Base-by-base conservation (phyloP, 306 rosid genomes). In the Vigna trinervia region DNA sequence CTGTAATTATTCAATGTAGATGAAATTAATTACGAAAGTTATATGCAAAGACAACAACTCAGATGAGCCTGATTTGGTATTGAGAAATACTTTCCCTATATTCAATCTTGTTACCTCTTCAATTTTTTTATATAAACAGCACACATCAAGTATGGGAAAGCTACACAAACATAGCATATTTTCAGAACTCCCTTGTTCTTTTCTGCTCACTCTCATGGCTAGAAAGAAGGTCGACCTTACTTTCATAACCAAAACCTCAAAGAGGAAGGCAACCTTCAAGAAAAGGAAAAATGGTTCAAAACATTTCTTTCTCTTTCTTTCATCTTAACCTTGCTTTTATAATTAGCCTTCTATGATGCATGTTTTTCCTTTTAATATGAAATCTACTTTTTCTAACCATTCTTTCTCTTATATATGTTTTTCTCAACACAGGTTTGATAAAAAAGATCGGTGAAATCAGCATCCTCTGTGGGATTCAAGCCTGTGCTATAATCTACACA, bases 401-500 rank as follows among this genome's bases (percentile, higher is more conserved):
- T 22, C 32, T 56, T 56, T 56, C 13, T 20, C 38, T 57, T 23
- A 58, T 26, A 34, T 45, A 30, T 30, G 34, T 30, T 30, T 65
- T 51, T 66, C 15, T 39, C 17, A 53, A 76, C 22, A 76, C 22
- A 77, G 81, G 81, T 28, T 53, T 77, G 39, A 12, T 39, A 0
- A 77, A 77, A 15, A 77, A 77, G 50, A 3, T 77, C 17, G 2
- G 12, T 39, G 81, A 77, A 77, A 39, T 77, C 4, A 66, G 36
- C 57, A 77, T 23, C 7, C 67, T 77, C 7, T 77, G 81, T 53
- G 81, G 67, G 15, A 66, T 82, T 51, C 64, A 82, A 0, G 86
- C 84, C 0, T 82, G 86, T 45, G 84, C 78, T 34, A 43, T 82
- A 15, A n/a, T 82, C 1, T 82, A 75, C 4, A 7, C 13, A 20